A percentile compares a stretch with the other conserved stretches of the same genome.
Conservation (phyloP, 176 grass and related monocot genomes). For the Avena sativa region DNA sequence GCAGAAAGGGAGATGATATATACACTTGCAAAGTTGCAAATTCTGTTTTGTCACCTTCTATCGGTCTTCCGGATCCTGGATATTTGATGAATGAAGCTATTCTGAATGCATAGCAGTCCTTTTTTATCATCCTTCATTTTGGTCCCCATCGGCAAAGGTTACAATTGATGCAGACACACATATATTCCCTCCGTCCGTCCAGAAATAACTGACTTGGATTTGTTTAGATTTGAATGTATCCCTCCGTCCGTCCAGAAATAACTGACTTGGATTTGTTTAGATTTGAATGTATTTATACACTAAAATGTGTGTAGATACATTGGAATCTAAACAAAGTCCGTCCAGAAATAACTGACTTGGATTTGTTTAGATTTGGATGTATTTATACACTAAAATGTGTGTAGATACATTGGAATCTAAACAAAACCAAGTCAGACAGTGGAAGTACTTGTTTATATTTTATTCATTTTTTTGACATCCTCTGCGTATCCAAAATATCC, state of each 20-base stretch:
- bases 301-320: too few species aligned
- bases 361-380: too few species aligned
- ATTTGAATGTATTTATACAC: too few species aligned
- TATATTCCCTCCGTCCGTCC: not conserved
- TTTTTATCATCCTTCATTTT: constrained; percentile 33
- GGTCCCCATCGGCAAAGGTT: not conserved
- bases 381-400: too few species aligned
- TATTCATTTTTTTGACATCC: constrained; percentile 2
- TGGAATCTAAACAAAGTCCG: too few species aligned
- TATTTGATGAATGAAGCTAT: not conserved
- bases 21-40: not conserved
- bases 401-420: too few species aligned
- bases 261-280: too few species aligned
- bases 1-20: not conserved
- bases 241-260: too few species aligned
- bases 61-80: not conserved
- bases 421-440: too few species aligned
- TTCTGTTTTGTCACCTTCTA: not conserved
- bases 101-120: constrained; percentile 24
- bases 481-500: not conserved
- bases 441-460: not conserved
- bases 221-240: too few species aligned
- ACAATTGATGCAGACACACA: not conserved
- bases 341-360: too few species aligned
- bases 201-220: too few species aligned